phyloP scores from a whole-genome alignment of 1,284 basidiomycete genomes.

The Trametes sp. region DNA sequence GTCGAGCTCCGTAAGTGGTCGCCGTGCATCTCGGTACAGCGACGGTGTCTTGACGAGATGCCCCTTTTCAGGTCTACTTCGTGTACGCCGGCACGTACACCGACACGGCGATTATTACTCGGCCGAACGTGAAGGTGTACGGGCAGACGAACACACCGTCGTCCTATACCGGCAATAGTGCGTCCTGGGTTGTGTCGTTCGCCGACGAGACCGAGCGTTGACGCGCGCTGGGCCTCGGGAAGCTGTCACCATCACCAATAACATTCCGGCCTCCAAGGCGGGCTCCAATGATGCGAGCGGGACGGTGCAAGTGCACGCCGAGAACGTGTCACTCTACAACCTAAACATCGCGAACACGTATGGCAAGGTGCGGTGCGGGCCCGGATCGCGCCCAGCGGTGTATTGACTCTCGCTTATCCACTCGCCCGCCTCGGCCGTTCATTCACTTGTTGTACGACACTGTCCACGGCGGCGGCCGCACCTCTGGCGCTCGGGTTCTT shows the following conservation, averaged over 20 bases:
- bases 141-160: conserved; percentile 33
- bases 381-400: conserved; percentile 24
- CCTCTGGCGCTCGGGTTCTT: background rate
- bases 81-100: conserved; percentile 62
- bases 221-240: conserved; percentile 11
- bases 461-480: background rate
- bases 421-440: background rate
- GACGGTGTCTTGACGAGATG: conserved; percentile 1
- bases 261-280: conserved; percentile 49
- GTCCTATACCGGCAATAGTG: conserved; percentile 35
- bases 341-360: conserved; percentile 62
- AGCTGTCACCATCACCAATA: conserved; percentile 52
- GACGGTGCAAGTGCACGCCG: conserved; percentile 59
- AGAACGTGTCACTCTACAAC: conserved; percentile 62
- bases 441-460: too few species aligned
- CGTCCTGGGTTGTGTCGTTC: conserved; percentile 14
- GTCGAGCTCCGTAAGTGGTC: conserved; percentile 32
- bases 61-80: conserved; percentile 50
- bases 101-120: conserved; percentile 60
- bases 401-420: conserved; percentile 15
- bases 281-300: conserved; percentile 63
- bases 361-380: conserved; percentile 43
- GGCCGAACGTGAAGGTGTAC: conserved; percentile 41
- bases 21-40: background rate
- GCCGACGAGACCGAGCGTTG: conserved; percentile 24